These are phyloP conservation scores for Cyberlindnera samutprakarnensis DNA, from an alignment of 805 yeast genomes.

Conservation along the genomic window DNA sequence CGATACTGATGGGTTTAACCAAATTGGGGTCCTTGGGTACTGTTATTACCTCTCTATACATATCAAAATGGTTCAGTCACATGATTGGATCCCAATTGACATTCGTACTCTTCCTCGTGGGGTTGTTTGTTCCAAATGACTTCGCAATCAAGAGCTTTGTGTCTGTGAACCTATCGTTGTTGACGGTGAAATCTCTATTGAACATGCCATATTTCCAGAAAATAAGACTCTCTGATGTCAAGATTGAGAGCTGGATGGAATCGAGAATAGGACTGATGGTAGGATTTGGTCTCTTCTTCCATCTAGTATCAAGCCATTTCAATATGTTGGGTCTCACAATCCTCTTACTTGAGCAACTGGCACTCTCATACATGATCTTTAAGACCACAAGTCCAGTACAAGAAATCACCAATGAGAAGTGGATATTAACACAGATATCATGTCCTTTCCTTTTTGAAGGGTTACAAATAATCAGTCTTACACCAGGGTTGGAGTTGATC, in stretches of 20 bases:
- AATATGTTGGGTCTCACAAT: conserved; percentile 8
- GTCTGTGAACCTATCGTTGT: conserved; percentile 3
- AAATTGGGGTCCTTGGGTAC: neutral
- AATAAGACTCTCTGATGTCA: conserved; percentile 6
- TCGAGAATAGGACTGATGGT: conserved; percentile 12
- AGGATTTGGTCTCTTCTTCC: conserved; percentile 15
- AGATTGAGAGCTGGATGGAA: conserved; percentile 14
- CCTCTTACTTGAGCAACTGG: conserved; percentile 12
- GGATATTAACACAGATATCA: conserved; percentile 12
- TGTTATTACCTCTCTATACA: conserved; percentile 1
- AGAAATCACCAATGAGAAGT: conserved; percentile 11
- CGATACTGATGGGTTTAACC: neutral
- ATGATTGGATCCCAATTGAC: conserved; percentile 9
- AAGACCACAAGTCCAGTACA: conserved; percentile 13
- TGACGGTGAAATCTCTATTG: conserved; percentile 8
- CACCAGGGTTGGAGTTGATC: neutral
- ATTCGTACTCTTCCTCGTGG: conserved; percentile 4
- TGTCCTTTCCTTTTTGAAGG: conserved; percentile 6
- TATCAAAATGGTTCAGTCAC: conserved; percentile 6
- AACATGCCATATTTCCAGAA: conserved; percentile 13
- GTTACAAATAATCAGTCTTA: neutral
- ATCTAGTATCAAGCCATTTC: conserved; percentile 1
- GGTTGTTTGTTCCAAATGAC: conserved; percentile 6
- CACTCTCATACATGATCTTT: conserved; percentile 10
- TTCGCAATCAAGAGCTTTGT: conserved; percentile 3